A percentile compares a stretch with the other conserved stretches of the same genome.
These are phyloP conservation scores for Marasmius sp. DNA, from an alignment of 1,284 basidiomycete species.

Conservation along the genomic window DNA sequence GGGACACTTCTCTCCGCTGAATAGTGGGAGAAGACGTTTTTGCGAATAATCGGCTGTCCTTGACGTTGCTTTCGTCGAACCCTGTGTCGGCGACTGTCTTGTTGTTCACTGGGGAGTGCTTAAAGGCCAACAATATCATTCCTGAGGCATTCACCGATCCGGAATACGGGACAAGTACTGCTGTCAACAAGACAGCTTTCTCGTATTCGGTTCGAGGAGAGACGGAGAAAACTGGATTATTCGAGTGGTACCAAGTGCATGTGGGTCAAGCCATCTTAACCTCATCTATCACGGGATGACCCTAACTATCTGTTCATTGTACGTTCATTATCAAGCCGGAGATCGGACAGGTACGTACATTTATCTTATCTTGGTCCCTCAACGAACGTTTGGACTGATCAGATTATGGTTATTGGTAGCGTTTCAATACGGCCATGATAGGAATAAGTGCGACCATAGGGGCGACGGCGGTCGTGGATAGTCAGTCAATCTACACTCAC, in stretches of 20 bases:
- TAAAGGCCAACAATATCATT: neutral
- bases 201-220: constrained; percentile 2
- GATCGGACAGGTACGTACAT: neutral
- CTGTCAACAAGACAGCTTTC: constrained; percentile 1
- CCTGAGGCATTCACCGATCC: constrained; percentile 4
- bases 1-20: neutral
- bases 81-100: neutral
- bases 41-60: constrained; percentile 13
- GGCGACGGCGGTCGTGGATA: constrained; percentile 3
- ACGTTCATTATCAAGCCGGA: neutral
- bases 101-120: constrained; percentile 4
- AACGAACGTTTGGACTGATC: neutral
- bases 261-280: neutral
- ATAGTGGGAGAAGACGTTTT: constrained; percentile 9
- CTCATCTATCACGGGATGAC: neutral
- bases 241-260: constrained; percentile 6
- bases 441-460: constrained; percentile 6
- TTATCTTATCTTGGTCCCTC: neutral
- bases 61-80: constrained; percentile 8
- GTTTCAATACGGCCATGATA: constrained; percentile 11
- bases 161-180: neutral
- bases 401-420: neutral
- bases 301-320: neutral
- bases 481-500: neutral
- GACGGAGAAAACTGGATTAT: neutral